Conservation (phyloP, 176 grass and related monocot species). For the Cocos nucifera region DNA sequence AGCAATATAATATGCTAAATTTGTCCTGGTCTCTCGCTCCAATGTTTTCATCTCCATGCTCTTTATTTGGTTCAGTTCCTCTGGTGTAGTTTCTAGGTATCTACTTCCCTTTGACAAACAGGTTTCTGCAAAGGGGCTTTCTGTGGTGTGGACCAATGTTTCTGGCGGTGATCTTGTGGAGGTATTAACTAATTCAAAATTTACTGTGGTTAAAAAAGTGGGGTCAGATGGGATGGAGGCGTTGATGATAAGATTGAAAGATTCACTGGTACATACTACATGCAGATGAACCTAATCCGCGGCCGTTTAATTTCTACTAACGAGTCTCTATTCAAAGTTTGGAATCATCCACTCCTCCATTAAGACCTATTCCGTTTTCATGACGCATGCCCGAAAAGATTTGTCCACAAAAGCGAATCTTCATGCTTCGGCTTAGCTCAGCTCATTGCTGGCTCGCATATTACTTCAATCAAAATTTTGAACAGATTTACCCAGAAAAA, state of each 20-base stretch:
- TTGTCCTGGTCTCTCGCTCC: constrained; percentile 6
- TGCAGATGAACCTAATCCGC: constrained; percentile 5
- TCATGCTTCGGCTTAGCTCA: too few species aligned
- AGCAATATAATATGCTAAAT: neutral
- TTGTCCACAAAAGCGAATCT: too few species aligned
- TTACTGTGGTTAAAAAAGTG: neutral
- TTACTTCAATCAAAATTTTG: too few species aligned
- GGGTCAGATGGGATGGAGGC: neutral
- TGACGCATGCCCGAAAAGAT: too few species aligned
- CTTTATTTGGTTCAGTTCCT: neutral
- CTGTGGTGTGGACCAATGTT: neutral
- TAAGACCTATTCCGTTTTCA: too few species aligned
- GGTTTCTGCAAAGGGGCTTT: neutral
- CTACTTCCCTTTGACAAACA: neutral
- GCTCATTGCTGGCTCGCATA: too few species aligned
- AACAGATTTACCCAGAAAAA: too few species aligned
- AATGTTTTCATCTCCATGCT: neutral
- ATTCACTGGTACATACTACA: neutral
- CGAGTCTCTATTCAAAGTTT: constrained; percentile 1
- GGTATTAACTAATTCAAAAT: neutral
- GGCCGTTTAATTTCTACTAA: neutral
- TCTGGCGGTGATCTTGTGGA: neutral
- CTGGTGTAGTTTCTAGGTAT: constrained; percentile 4
- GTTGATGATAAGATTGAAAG: neutral
- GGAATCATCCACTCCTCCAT: too few species aligned